Base-by-base conservation (phyloP, 495 filamentous ascomycete species). In the Apodospora peruviana region DNA sequence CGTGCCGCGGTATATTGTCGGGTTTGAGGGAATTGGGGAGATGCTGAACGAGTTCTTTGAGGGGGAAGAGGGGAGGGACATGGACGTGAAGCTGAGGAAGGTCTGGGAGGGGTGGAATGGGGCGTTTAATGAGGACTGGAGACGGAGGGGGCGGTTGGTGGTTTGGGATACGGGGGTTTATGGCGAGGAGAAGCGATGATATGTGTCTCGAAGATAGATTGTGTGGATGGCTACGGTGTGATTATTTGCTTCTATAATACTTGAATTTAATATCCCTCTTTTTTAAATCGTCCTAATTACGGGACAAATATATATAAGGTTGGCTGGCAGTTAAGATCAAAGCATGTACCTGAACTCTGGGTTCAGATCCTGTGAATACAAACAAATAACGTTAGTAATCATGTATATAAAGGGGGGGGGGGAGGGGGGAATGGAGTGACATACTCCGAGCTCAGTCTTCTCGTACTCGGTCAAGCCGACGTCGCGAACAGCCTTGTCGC, bases 121-220 rank as follows among this genome's bases (percentile, higher is more conserved):
- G 2, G 75, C 82, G 51, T 88, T 84, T 70, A 89, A 95, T 55
- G 93, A 96, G 60, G 93, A 98, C 68, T 83, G 77, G 76, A 79
- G 93, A 57, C 78, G 94, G 53, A 67, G 67, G 22, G 94, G 93
- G n/a, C 85, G 89, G 63, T 78, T 98, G 52, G 74, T 96, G 7
- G 88, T 95, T 37, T 98, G 77, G 77, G 74, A 73, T 50, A 73
- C 69, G 12, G 67, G 70, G n/a, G 64, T 66, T 24, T 72, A 55
- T 53, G 25, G 38, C 7, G 20, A 10, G 9, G 20, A 22, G 16
- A 27, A 25, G 21, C 16, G n/a, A 27, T 4, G 39, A 18, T 8
- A n/a, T 16, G 4, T 4, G 14, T 2, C 4, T 8, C 36, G 27
- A 32, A 32, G 27, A 7, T 32, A 7, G 27, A 32, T 5, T 32